Conservation (phyloP, 2,329 filamentous ascomycete genomes). For the Madurella fahalii region DNA sequence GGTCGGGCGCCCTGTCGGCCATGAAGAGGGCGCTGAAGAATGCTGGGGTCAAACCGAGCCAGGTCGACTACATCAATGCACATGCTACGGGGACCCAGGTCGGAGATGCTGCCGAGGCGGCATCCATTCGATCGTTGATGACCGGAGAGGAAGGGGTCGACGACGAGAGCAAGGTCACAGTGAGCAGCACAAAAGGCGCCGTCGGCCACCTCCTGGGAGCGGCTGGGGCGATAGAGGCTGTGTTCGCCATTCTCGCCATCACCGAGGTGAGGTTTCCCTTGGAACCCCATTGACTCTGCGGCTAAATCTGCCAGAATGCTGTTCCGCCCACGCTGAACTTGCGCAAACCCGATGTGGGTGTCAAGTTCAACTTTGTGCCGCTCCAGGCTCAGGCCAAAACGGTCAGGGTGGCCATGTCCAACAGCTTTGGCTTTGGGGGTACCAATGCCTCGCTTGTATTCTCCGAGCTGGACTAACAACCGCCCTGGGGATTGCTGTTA, state of each 20-base stretch:
- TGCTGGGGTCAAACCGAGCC: conserved; percentile 61
- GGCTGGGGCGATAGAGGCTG: conserved; percentile 82
- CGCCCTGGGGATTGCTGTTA: background rate
- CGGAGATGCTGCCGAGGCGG: conserved; percentile 84
- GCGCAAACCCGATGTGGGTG: conserved; percentile 58
- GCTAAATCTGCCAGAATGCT: conserved; percentile 51
- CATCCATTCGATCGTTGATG: conserved; percentile 74
- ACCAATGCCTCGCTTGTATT: conserved; percentile 92
- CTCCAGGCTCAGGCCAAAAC: conserved; percentile 63
- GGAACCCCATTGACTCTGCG: too few species aligned
- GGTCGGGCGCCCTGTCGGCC: conserved; percentile 72
- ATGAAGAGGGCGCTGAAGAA: conserved; percentile 81
- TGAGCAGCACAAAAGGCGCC: conserved; percentile 93
- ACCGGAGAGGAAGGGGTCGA: conserved; percentile 65
- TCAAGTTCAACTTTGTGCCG: conserved; percentile 83
- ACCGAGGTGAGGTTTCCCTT: conserved; percentile 56
- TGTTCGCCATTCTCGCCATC: conserved; percentile 79
- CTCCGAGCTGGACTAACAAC: conserved; percentile 37
- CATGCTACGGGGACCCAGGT: conserved; percentile 86
- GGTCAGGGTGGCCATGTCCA: conserved; percentile 75
- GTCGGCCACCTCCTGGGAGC: conserved; percentile 89
- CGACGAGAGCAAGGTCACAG: conserved; percentile 62
- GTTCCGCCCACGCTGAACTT: conserved; percentile 88
- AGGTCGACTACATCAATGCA: conserved; percentile 90
- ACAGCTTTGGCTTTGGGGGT: conserved; percentile 97